Percentiles rank a stretch among this genome's conserved stretches.
phyloP scores from a whole-genome alignment of 352 stramenopile genomes.

The Phytophthora fragariaefolia region DNA sequence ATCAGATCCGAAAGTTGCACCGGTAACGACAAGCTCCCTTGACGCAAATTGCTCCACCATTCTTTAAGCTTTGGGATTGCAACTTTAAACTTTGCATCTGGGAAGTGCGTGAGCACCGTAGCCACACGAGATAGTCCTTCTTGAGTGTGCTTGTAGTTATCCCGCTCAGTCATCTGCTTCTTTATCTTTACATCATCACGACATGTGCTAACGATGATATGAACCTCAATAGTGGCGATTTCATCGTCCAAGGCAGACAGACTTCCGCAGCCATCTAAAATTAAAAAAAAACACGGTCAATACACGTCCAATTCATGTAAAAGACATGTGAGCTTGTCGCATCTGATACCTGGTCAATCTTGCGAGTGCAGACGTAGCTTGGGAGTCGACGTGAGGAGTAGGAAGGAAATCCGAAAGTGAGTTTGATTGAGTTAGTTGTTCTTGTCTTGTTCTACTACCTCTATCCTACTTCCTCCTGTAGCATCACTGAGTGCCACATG shows the following conservation, averaged over 20 bases:
- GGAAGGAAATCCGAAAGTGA: too few relatives aligned
- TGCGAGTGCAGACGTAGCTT: too few relatives aligned
- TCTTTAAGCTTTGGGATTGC: neutral
- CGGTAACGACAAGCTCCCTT: neutral
- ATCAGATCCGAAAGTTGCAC: neutral
- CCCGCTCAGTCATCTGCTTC: neutral
- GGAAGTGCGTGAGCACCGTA: neutral
- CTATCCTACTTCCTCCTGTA: too few relatives aligned
- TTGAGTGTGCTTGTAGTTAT: neutral
- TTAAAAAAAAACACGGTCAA: too few relatives aligned
- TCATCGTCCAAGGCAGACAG: neutral
- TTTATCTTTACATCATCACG: neutral
- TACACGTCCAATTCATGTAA: neutral
- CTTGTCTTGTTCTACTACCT: too few relatives aligned
- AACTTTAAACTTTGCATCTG: neutral
- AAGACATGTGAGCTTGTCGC: neutral
- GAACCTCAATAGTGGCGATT: neutral
- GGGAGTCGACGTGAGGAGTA: too few relatives aligned
- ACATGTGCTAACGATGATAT: neutral
- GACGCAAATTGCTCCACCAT: neutral
- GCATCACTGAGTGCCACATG: too few relatives aligned
- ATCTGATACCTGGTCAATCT: neutral
- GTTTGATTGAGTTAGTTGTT: too few relatives aligned
- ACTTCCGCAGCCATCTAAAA: neutral
- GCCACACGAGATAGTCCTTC: neutral